These are phyloP conservation scores for Torulaspora quercuum DNA, from an alignment of 805 yeast species.

Conservation along the genomic window DNA sequence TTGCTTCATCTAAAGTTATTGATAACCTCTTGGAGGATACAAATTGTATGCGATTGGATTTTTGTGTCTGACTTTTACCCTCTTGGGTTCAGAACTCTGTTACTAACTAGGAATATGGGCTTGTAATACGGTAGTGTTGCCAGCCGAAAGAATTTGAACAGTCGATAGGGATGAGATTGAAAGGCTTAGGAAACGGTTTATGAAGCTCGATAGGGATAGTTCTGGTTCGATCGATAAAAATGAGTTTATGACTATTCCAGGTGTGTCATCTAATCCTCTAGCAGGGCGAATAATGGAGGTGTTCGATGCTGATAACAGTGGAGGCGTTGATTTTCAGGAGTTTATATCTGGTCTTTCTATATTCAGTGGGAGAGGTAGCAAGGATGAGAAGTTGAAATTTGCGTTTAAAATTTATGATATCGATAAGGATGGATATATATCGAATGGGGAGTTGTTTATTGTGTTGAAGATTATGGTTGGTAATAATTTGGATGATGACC, in stretches of 20 bases:
- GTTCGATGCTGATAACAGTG: slow-evolving; percentile 88
- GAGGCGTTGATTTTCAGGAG: slow-evolving; percentile 93
- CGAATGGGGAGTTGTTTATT: slow-evolving; percentile 90
- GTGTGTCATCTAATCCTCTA: slow-evolving; percentile 84
- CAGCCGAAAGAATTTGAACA: too few relatives aligned
- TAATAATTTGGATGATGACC: slow-evolving; percentile 75
- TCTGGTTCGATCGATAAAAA: slow-evolving; percentile 87
- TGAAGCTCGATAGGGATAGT: slow-evolving; percentile 91
- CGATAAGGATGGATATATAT: slow-evolving; percentile 90
- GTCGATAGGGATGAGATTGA: slow-evolving; percentile 89
- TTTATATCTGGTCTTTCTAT: slow-evolving; percentile 83
- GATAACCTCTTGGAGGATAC: slow-evolving; percentile 79
- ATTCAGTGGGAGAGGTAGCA: slow-evolving; percentile 78
- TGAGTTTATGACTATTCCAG: slow-evolving; percentile 90
- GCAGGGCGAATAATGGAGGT: slow-evolving; percentile 89
- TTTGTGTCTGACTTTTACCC: neutral
- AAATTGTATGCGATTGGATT: slow-evolving; percentile 48
- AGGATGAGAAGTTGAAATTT: slow-evolving; percentile 77
- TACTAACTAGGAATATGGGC: slow-evolving; percentile 11
- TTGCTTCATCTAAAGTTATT: slow-evolving; percentile 54
- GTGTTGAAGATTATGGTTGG: slow-evolving; percentile 98
- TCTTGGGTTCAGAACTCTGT: neutral
- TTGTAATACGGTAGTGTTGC: too few relatives aligned
- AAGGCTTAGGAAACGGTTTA: slow-evolving; percentile 83
- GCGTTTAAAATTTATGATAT: slow-evolving; percentile 94